Conservation (phyloP, 1,284 basidiomycete genomes). For the Ustanciosporium gigantosporum region DNA sequence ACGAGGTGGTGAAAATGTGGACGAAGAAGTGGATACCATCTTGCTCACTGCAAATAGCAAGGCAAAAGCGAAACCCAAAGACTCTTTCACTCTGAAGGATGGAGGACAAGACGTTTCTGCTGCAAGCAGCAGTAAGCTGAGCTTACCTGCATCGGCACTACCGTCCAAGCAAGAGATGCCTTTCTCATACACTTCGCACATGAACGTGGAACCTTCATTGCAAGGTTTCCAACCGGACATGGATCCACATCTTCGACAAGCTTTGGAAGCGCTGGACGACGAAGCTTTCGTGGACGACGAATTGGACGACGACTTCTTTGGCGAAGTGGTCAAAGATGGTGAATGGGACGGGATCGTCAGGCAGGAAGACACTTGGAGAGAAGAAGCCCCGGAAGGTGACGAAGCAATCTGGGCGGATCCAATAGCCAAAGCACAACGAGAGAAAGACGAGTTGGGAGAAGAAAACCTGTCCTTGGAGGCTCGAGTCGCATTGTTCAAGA, state of each 20-base stretch:
- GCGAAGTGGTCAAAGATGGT: constrained; percentile 69
- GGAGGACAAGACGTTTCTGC: too few relatives aligned
- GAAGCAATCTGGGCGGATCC: constrained; percentile 51
- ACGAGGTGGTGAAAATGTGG: constrained; percentile 49
- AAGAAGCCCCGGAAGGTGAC: constrained; percentile 55
- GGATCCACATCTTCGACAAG: constrained; percentile 92
- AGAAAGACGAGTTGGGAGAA: constrained; percentile 24
- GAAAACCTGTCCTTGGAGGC: constrained; percentile 51
- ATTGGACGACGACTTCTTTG: constrained; percentile 67
- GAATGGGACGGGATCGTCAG: constrained; percentile 45
- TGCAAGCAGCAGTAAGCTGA: constrained; percentile 8
- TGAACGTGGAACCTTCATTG: constrained; percentile 41
- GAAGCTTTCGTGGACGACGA: constrained; percentile 70
- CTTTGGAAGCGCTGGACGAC: constrained; percentile 91
- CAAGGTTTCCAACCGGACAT: constrained; percentile 92
- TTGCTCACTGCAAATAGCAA: constrained; percentile 25
- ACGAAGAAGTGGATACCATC: constrained; percentile 49
- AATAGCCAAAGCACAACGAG: constrained; percentile 29
- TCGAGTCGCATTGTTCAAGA: constrained; percentile 57
- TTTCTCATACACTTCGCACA: constrained; percentile 21
- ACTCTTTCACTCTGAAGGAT: constrained; percentile 36
- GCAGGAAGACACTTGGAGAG: constrained; percentile 44
- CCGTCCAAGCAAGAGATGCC: constrained; percentile 42
- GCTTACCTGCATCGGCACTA: constrained; percentile 70
- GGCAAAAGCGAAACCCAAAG: constrained; percentile 38